Base-by-base conservation (phyloP, 441 rosid species). In the Euphorbia celastroides region DNA sequence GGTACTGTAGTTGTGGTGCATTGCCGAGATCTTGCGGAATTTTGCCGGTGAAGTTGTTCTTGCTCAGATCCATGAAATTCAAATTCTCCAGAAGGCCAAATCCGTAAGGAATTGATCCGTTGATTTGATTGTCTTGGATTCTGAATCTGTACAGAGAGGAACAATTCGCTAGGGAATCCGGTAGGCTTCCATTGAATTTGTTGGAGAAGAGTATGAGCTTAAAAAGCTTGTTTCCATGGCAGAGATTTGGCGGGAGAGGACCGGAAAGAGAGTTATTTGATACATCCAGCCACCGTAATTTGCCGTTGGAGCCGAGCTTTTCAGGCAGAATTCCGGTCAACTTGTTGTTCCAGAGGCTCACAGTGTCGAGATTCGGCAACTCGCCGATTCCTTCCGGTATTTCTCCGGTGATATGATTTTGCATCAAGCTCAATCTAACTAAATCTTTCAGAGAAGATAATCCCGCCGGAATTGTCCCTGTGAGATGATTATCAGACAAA, bases 151-250 rank as follows among this genome's bases (percentile, higher is more conserved):
- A 67, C 14, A 93, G 78, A 7, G 96, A 75, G 2, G 79, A 67
- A 80, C 99, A 93, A 58, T 68, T 81, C 0, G 84, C 80, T 7
- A 93, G 74, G 44, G 82, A 80, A 25, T 52, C 66, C 0, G 99
- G 99, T 2, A 91, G 52, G 52, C 74, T 74, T 50, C 80, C 78
- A 10, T 52, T 42, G 66, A 93, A 78, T 60, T 46, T 77, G 83
- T 93, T 93, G 79, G 92, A 84, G 85, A 93, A 93, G 70, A 93
- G 93, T 11, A 93, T 74, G 67, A 93, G 96, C 75, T 93, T 93
- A 81, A 62, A 79, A 16, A 93, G 84, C 76, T 68, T 81, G 75
- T 84, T 89, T 59, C 97, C 97, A 25, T 69, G 65, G 72, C 99
- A 93, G 36, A 93, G 83, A 66, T 75, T 82, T 30, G 86, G 77